phyloP scores from a whole-genome alignment of 108 stramenopile genomes.

The Poteriospumella lacustris region DNA sequence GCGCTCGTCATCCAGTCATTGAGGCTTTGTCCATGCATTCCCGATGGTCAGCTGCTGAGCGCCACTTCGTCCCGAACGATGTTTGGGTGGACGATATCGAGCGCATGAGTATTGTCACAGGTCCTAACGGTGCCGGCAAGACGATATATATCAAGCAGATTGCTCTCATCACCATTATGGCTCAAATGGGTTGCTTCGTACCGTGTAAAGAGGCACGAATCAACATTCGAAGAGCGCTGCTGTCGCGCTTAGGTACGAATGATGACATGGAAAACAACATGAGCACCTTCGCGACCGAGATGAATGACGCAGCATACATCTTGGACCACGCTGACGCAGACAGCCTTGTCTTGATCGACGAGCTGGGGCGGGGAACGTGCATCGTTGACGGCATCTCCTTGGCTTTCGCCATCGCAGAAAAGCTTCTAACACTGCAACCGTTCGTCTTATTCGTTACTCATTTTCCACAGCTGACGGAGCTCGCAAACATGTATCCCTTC shows the following conservation, averaged over 20 bases:
- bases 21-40: constrained; percentile 23
- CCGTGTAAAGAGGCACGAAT: constrained; percentile 37
- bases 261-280: constrained; percentile 54
- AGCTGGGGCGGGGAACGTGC: constrained; percentile 20
- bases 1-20: constrained; percentile 41
- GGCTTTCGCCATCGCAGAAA: constrained; percentile 3
- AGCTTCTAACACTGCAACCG: background rate
- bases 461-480: background rate
- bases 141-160: constrained; percentile 31
- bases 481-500: background rate
- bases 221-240: constrained; percentile 30
- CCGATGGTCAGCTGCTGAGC: no score
- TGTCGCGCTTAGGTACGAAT: constrained; percentile 40
- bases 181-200: constrained; percentile 49
- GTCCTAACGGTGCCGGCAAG: constrained; percentile 46
- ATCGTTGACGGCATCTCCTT: constrained; percentile 19
- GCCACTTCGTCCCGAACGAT: constrained; percentile 43
- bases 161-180: constrained; percentile 42
- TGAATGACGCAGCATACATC: constrained; percentile 59
- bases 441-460: constrained; percentile 27
- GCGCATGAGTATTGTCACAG: constrained; percentile 40
- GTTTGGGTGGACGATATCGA: constrained; percentile 34
- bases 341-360: constrained; percentile 13
- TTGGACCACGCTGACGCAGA: background rate
- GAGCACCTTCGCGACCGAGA: constrained; percentile 43